A percentile compares a stretch with the other conserved stretches of the same genome.
phyloP scores from a whole-genome alignment of 2,329 filamentous ascomycete genomes.

The Ramichloridium luteum region DNA sequence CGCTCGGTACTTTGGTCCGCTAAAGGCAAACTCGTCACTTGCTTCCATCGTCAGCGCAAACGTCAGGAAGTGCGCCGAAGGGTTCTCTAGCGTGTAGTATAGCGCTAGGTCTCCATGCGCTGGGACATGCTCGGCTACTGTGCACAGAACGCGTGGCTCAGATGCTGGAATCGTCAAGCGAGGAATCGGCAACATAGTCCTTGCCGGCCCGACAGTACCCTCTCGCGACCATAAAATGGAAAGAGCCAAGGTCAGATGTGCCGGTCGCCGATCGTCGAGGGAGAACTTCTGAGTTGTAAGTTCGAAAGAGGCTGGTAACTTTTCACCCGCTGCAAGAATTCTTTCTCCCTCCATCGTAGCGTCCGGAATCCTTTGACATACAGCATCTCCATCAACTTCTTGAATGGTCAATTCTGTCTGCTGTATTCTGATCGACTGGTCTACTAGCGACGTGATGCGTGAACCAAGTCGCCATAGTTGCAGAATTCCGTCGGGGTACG shows the following conservation, averaged over 20 bases:
- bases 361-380: constrained; percentile 34
- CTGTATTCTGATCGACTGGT: constrained; percentile 48
- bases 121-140: constrained; percentile 20
- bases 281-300: constrained; percentile 62
- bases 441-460: constrained; percentile 61
- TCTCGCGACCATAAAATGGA: constrained; percentile 64
- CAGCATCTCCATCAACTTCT: constrained; percentile 48
- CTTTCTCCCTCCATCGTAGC: constrained; percentile 6
- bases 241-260: constrained; percentile 62
- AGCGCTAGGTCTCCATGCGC: constrained; percentile 21
- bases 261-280: constrained; percentile 69
- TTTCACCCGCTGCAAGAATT: constrained; percentile 8
- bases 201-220: constrained; percentile 28
- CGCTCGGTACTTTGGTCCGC: constrained; percentile 68
- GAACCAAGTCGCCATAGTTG: constrained; percentile 74
- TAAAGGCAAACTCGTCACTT: constrained; percentile 85
- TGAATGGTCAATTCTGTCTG: constrained; percentile 53
- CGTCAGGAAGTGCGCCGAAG: constrained; percentile 85
- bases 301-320: constrained; percentile 14
- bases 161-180: constrained; percentile 67
- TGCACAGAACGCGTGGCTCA: constrained; percentile 71
- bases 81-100: constrained; percentile 74
- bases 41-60: constrained; percentile 90
- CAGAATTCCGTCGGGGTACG: constrained; percentile 47
- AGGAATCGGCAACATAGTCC: constrained; percentile 61